These are phyloP conservation scores for Geotrichum australiense DNA, from an alignment of 1,139 yeast species.

Conservation along the genomic window DNA sequence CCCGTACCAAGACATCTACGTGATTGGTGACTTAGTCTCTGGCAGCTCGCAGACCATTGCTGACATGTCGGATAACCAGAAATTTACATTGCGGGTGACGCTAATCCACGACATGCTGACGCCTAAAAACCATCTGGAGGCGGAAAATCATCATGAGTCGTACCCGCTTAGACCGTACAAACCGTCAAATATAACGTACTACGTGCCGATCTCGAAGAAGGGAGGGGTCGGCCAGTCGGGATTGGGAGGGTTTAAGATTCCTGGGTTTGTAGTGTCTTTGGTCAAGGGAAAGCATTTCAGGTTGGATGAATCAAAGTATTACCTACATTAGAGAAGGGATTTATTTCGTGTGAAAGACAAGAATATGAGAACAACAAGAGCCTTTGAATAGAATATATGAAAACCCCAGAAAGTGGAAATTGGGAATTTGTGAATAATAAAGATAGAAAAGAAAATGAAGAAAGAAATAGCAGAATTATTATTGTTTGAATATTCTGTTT, in stretches of 20 bases:
- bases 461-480: too few relatives aligned
- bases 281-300: conserved; percentile 16
- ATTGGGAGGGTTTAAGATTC: conserved; percentile 14
- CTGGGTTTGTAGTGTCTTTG: conserved; percentile 15
- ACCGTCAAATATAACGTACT: conserved; percentile 8
- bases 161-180: conserved; percentile 12
- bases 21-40: conserved; percentile 15
- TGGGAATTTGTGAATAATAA: too few relatives aligned
- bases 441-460: too few relatives aligned
- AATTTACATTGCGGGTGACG: conserved; percentile 10
- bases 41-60: conserved; percentile 14
- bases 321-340: too few relatives aligned
- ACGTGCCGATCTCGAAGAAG: conserved; percentile 16
- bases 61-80: conserved; percentile 14
- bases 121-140: not conserved
- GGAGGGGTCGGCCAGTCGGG: conserved; percentile 18
- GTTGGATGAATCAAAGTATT: conserved; percentile 9
- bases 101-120: conserved; percentile 14
- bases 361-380: not conserved
- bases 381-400: too few relatives aligned
- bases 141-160: too few relatives aligned
- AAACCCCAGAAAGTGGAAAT: too few relatives aligned
- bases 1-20: conserved; percentile 14
- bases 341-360: too few relatives aligned
- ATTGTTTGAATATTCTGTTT: too few relatives aligned